These are phyloP conservation scores for Metschnikowia gruessii DNA, from an alignment of 805 yeast genomes.

Conservation along the genomic window DNA sequence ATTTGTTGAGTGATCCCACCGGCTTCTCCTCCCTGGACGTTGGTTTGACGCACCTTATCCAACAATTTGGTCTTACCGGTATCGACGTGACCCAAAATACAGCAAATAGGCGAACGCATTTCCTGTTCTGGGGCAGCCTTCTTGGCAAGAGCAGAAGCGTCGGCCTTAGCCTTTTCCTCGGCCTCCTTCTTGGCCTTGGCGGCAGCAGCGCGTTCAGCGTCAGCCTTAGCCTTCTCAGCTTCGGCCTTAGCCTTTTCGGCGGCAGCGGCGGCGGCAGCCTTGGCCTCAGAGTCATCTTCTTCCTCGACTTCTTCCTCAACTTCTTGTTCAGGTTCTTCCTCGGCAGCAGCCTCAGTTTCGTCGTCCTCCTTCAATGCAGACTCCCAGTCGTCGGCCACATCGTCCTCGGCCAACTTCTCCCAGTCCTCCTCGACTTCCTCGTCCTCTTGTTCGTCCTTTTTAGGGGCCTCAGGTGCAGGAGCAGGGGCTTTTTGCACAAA, in stretches of 20 bases:
- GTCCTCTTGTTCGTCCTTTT: conserved; percentile 23
- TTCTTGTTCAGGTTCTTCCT: conserved; percentile 31
- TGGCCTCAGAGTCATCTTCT: conserved; percentile 20
- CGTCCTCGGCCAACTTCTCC: conserved; percentile 37
- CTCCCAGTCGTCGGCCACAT: conserved; percentile 54
- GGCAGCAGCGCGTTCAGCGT: conserved; percentile 18
- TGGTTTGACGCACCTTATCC: conserved; percentile 97
- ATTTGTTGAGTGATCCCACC: conserved; percentile 99
- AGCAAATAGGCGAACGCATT: conserved; percentile 97
- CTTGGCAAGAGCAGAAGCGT: conserved; percentile 25
- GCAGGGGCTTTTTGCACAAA: conserved; percentile 25
- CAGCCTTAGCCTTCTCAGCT: conserved; percentile 8
- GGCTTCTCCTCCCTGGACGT: conserved; percentile 99
- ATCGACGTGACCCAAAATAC: conserved; percentile 99
- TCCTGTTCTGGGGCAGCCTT: conserved; percentile 40
- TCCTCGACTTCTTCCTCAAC: conserved; percentile 27
- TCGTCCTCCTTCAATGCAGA: conserved; percentile 29
- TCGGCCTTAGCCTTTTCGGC: no score
- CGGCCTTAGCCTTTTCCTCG: conserved; percentile 19
- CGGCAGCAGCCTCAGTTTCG: conserved; percentile 2
- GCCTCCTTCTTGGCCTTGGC: conserved; percentile 14
- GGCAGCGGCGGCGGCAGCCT: conserved; percentile 21
- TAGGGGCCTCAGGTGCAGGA: conserved; percentile 17
- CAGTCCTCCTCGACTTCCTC: conserved; percentile 25
- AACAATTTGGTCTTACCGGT: conserved; percentile 97